Evolutionary conservation across 352 stramenopile genomes (phyloP), one percentile per base, ranked within the genome.

Genomic region (Phytophthora chlamydospora): DNA sequence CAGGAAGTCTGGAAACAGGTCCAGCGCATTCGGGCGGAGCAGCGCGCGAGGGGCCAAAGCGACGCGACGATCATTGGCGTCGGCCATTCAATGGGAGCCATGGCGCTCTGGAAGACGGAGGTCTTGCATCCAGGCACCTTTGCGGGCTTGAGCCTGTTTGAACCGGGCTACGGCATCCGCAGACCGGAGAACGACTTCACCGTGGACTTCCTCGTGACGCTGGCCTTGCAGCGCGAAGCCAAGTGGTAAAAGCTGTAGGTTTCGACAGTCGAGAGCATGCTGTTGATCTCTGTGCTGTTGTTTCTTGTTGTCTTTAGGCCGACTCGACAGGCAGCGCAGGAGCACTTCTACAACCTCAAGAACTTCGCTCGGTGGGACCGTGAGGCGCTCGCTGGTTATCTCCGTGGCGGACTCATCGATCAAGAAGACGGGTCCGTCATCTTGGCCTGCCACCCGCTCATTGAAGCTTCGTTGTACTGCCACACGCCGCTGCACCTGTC

Each of bases 61-160:
- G 55, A 67, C 48, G 46, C 34, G 40, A 74, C 54, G 40, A 19
- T 85, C 19, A 80, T 83, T 29, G 78, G 78, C 9, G 62, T 88
- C 12, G 75, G 73, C 0, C 78, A 88, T 40, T 88, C 78, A 6
- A 85, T 88, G 75, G 78, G 75, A 2, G 78, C 56, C 2, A 66
- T 55, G 32, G 62, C 75, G 3, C 64, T 85, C 40, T 71, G 76
- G 46, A 71, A 76, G 41, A 72, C 69, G 21, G 75, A 84, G 42
- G 42, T 78, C 16, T 55, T 56, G 10, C 63, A 72, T 31, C 75
- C 75, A 1, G 75, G 75, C 12, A 81, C 72, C 0, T 80, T 84
- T 42, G 45, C 71, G 2, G 53, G 58, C 1, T 68, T 84, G 31
- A 66, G 74, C 10, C 47, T 74, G 6, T 84, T 84, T 43, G 75